Evolutionary conservation across 2,329 filamentous ascomycete genomes (phyloP).

Genomic region (Fusarium sp.): DNA sequence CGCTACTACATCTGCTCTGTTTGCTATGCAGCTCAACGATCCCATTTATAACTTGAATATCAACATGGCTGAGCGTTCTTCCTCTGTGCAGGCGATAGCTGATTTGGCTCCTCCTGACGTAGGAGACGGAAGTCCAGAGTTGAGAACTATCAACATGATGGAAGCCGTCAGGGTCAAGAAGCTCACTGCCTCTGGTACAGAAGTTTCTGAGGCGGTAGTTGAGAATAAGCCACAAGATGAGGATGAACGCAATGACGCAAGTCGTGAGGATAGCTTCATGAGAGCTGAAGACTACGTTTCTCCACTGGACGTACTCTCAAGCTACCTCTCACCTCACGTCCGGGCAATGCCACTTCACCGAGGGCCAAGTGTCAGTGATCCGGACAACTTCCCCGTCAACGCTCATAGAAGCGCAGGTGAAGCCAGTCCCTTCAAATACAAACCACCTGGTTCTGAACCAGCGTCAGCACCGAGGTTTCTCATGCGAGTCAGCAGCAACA

Average conservation of each 20-base stretch:
- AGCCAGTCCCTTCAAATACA: rapidly evolving
- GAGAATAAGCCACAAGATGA: rapidly evolving
- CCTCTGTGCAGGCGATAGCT: not conserved
- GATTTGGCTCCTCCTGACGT: not conserved
- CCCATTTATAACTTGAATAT: not conserved
- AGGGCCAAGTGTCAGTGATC: not conserved
- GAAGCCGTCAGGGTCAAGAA: not conserved
- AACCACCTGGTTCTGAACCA: not conserved
- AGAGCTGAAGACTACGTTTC: not conserved
- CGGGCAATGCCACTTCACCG: not conserved
- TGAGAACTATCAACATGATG: not conserved
- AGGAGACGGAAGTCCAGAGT: not conserved
- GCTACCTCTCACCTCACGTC: not conserved
- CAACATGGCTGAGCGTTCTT: not conserved
- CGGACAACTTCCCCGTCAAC: not conserved
- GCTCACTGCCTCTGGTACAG: rapidly evolving
- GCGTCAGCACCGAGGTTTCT: not conserved
- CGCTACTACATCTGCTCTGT: not conserved
- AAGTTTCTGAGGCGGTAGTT: rapidly evolving
- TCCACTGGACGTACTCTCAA: not conserved
- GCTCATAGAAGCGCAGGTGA: rapidly evolving
- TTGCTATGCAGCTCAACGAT: slow-evolving; percentile 7
- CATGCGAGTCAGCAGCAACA: not conserved
- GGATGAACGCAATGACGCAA: rapidly evolving
- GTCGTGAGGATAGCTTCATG: not conserved